phyloP scores from a whole-genome alignment of 1,284 basidiomycete genomes.

The Chalciporus sp. region DNA sequence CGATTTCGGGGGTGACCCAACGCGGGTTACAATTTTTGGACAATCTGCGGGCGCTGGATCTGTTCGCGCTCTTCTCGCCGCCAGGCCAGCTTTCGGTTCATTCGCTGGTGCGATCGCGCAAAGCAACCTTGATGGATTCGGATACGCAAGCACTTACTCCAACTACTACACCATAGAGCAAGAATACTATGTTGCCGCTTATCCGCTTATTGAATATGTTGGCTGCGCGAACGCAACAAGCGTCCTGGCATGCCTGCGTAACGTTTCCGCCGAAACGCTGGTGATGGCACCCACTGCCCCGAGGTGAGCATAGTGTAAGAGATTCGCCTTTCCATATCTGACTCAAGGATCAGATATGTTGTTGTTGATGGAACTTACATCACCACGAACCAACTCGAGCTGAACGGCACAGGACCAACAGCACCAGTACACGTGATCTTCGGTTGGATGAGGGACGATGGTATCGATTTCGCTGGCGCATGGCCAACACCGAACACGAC shows the following conservation, averaged over 20 bases:
- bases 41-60: conserved; percentile 44
- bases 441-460: conserved; percentile 47
- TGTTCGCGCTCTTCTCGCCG: conserved; percentile 45
- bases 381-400: conserved; percentile 38
- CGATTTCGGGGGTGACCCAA: conserved; percentile 34
- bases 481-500: too few relatives aligned
- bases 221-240: conserved; percentile 34
- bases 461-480: conserved; percentile 32
- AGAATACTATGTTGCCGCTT: conserved; percentile 32
- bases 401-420: conserved; percentile 40
- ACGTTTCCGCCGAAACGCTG: conserved; percentile 34
- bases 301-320: conserved; percentile 26
- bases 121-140: conserved; percentile 50
- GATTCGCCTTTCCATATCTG: too few relatives aligned
- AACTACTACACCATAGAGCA: conserved; percentile 41
- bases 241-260: conserved; percentile 33
- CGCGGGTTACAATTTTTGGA: conserved; percentile 37
- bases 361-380: conserved; percentile 35
- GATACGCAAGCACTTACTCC: conserved; percentile 45
- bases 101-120: conserved; percentile 50
- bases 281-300: conserved; percentile 38
- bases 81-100: conserved; percentile 44
- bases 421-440: conserved; percentile 49
- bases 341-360: too few relatives aligned
- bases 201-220: conserved; percentile 38